Evolutionary conservation across 2,329 filamentous ascomycete species (phyloP), one percentile per base, ranked within the genome.

Genomic region (Magnaporthales sp.): DNA sequence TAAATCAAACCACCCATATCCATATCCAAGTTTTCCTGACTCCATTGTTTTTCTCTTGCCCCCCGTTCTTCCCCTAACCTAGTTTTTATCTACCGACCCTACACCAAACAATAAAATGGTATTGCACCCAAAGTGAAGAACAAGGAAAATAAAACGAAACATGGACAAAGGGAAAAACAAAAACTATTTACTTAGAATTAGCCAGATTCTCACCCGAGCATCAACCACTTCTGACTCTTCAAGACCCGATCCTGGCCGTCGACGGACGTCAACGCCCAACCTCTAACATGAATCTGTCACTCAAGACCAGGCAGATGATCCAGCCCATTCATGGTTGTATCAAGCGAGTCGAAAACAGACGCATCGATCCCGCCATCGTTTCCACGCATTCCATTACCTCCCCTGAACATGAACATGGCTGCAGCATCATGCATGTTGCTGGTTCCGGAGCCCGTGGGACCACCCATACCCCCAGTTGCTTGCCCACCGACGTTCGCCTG

Each of bases 241-340:
- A 38, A 38, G 7, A 11, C 32, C 2, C 32, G 32, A 46, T 46
- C 38, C 1, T 46, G n/a, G 15, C 15, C 15, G 9, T 46, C 15
- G 38, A 46, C 38, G 15, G n/a, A 19, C 38, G 15, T 46, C 38
- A 61, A 61, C 22, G 1, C 54, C 8, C 24, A 26, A 10, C 3
- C 3, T 26, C 27, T 26, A 27, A 13, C 56, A 29, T 24, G 4
- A 60, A 4, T 19, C 56, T 15, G 13, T 68, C 68, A 75, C 60
- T 75, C 74, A 31, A 75, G 27, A 31, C 71, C 73, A 9, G 73
- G 66, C 10, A 74, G 62, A 51, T 73, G 70, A 27, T 75, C 72
- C 67, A 75, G 62, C 24, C 68, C 71, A 6, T 68, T 71, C 73
- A 75, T 71, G 10, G 69, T 64, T 24, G 70, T 65, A 54, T 68